Evolutionary conservation across 163 green algal species (phyloP), one percentile per base, ranked within the genome.

Genomic region (Volvox carteri): DNA sequence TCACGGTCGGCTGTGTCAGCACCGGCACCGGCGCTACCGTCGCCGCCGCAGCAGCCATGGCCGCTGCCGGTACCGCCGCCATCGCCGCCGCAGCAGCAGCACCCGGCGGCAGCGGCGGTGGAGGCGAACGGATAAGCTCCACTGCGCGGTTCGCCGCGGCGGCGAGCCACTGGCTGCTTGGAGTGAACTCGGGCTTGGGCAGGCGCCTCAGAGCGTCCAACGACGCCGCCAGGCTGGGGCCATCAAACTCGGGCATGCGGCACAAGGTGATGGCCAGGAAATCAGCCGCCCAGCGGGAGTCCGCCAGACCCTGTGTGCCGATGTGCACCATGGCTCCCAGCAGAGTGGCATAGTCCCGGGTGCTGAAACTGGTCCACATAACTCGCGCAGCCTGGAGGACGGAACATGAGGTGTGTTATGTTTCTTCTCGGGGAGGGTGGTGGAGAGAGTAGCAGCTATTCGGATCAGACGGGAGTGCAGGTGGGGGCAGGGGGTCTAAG

Each of bases 161-260:
- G 1, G n/a, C 84, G 6, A 89, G 84, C 72, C 70, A 89, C 41
- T 75, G 72, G 14, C 39, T 67, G 84, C 72, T 68, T 37, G 84
- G 84, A 39, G 50, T 76, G 84, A 89, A 89, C 52, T 89, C 84
- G 83, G 83, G 83, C 18, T 84, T 76, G 54, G 84, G 84, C 72
- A 89, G 70, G 52, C 33, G 70, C 9, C 41, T 52, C 28, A 89
- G n/a, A 2, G 84, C 84, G 11, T 52, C 54, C 28, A 89, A 54
- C 1, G 72, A 62, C 41, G 84, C 72, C 1, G 72, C 30, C 18
- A 89, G 70, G 54, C 72, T 62, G 54, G 72, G 70, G 18, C 72
- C 84, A 54, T 89, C 84, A 14, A 89, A 89, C 21, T 89, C 84
- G 19, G 39, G 0, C 54, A 89, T 77, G 52, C 84, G 52, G 84